Evolutionary conservation across 768 basidiomycete genomes (phyloP).

Genomic region (Leucocoprinus sp.): DNA sequence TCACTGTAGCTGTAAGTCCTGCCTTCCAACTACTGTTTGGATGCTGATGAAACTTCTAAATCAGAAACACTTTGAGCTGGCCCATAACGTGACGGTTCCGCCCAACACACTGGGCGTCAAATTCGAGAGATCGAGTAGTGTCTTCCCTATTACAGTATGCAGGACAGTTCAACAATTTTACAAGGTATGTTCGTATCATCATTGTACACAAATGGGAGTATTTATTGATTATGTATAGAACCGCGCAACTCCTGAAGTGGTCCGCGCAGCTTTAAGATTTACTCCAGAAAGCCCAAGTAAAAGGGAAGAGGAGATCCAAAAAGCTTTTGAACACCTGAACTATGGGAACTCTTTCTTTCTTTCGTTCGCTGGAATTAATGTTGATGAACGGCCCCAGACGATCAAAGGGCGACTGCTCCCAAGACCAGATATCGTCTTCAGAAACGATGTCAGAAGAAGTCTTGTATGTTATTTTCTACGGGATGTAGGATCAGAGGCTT

Average conservation of each 20-base stretch:
- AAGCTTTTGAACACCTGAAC: slow-evolving; percentile 27
- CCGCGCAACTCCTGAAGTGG: slow-evolving; percentile 22
- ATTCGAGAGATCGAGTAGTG: slow-evolving; percentile 15
- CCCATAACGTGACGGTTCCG: slow-evolving; percentile 18
- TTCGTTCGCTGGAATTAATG: slow-evolving; percentile 28
- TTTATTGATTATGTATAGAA: slow-evolving; percentile 16
- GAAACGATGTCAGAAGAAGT: background rate
- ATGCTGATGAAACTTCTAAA: background rate
- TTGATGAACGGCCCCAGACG: slow-evolving; percentile 21
- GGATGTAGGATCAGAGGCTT: background rate
- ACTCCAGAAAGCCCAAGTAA: slow-evolving; percentile 19
- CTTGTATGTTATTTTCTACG: background rate
- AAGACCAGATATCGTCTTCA: slow-evolving; percentile 25
- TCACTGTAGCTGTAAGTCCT: slow-evolving; percentile 20
- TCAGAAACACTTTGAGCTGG: slow-evolving; percentile 22
- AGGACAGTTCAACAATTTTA: slow-evolving; percentile 22
- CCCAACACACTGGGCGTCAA: slow-evolving; percentile 20
- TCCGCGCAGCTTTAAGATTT: slow-evolving; percentile 22
- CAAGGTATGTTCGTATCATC: slow-evolving; percentile 14
- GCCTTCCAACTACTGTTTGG: background rate
- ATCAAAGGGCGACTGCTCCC: slow-evolving; percentile 30
- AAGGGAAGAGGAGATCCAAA: slow-evolving; percentile 17
- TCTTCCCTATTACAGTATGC: slow-evolving; percentile 23
- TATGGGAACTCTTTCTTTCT: slow-evolving; percentile 32
- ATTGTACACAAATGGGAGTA: too few relatives aligned